Base-by-base conservation (phyloP, 2,329 filamentous ascomycete genomes). In the Ramularia collo-cygni region DNA sequence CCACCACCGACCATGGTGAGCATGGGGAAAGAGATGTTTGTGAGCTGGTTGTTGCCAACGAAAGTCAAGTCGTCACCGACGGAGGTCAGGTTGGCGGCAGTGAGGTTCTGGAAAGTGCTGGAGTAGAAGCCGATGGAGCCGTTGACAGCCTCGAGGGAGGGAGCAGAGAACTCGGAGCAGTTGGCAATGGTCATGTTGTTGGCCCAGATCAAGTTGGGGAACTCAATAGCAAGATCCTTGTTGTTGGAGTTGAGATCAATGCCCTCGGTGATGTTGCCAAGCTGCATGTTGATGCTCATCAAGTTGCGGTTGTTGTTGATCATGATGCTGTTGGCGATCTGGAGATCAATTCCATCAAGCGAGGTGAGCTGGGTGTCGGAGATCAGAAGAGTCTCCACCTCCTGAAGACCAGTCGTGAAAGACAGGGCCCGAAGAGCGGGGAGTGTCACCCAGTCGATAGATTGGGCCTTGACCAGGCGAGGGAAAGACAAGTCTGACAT, bases 281-380 rank as follows among this genome's bases (percentile, higher is more conserved):
- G 74, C 61, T 83, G 76, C 65, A 88, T 85, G 60, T 77, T 76
- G 70, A 93, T 85, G 46, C 71, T 72, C 60, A 76, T 77, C 55
- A 98, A 75, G 61, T 83, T 81, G 47, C 70, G 70, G 79, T 96
- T 96, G 81, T 95, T 95, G 76, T 85, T 83, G 67, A 98, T 83
- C 64, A 85, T 72, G 62, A 98, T 77, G 52, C 70, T 73, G 42
- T 77, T 74, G 39, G 87, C 81, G n/a, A 75, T 74, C 49, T 77
- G 66, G 50, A 96, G 74, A 62, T 87, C 83, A 63, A 98, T 84
- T 59, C 87, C 88, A 52, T 81, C 73, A 44, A 98, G 76, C 51
- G 75, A 79, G 62, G 71, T 75, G 54, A 98, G 77, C 65, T 81
- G 79, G 36, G 92, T 98, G 72, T 98, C 92, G 66, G 79, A 76